Evolutionary conservation across 1,284 basidiomycete species (phyloP), one percentile per base, ranked within the genome.

Genomic region (Sphaerobolus stellatus): DNA sequence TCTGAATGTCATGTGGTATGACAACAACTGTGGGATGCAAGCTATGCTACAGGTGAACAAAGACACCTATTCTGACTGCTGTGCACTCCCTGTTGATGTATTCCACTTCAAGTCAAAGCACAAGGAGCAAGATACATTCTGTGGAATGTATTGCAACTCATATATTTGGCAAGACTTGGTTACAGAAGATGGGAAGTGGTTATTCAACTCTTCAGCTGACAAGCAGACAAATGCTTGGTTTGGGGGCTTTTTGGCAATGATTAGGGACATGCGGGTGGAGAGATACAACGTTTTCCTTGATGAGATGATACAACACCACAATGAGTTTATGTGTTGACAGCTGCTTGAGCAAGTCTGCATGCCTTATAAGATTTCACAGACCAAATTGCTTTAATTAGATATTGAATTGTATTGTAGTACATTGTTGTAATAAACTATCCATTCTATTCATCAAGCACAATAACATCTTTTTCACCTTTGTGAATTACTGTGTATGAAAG

Each of bases 221-320:
- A 71, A 76, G 54, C 71, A 74, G 52, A 62, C 63, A 2, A 75
- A 75, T 59, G 68, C 58, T 0, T 75, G 73, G 73, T 55, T 73
- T 38, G 70, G 69, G 1, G 63, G 66, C 3, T 75, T 65, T 54
- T 66, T 66, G 5, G 50, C 71, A 0, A 70, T 75, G 7, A 56
- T 68, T 1, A 59, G 68, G 1, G 71, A 75, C 40, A 74, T 76
- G 72, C 6, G 41, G 0, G 52, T 46, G 9, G 54, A 54, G 1
- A 44, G 62, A 28, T 74, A 63, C 57, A 63, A 68, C 33, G 74
- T 74, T 52, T 70, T 69, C 48, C 62, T 74, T 1, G 72, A 75
- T 56, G 69, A 72, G 56, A 67, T 73, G 65, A 67, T 74, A n/a
- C n/a, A n/a, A n/a, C n/a, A n/a, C n/a, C n/a, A n/a, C n/a, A n/a